Base-by-base conservation (phyloP, 78 protist species). In the Bodo saltans region DNA sequence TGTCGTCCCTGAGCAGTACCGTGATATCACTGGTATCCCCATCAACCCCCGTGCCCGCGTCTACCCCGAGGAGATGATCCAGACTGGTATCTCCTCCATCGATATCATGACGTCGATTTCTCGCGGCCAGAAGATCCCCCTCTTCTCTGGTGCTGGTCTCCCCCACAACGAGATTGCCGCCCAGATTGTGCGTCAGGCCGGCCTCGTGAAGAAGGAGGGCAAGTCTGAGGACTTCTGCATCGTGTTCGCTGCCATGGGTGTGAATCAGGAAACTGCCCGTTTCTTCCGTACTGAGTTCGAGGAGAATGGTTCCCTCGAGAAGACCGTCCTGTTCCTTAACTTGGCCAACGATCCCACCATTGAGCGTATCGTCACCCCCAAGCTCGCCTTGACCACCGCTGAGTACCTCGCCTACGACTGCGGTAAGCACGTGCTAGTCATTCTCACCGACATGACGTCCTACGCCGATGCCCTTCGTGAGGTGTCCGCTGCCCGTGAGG, bases 241-340 rank as follows among this genome's bases (percentile, higher is more conserved):
- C 52, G 99, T 98, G 27, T 98, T 98, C 83, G 99, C 98, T 2
- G 99, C 99, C 70, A 98, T 98, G 99, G 99, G 99, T 85, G 98
- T 95, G 72, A 86, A 80, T 92, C 90, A 86, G 93, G 99, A 98
- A 83, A 98, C 99, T 25, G 99, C 99, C n/a, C 89, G 99, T 42
- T 98, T 95, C 93, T 98, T 98, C 98, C 90, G 90, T 86, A 87
- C 90, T 78, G 98, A 96, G 73, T 98, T 98, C 92, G 98, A 97
- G 85, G 96, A 96, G 92, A 92, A 91, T 79, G 99, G 99, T 29
- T 82, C 95, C 17, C 91, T 94, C 97, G 98, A 96, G 90, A 85
- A 96, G 38, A 93, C 92, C n/a, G 73, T 95, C 21, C 93, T 98
- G 38, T 98, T 97, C 95, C 90, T 98, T 75, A 98, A 98, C 92